Base-by-base conservation (phyloP, 2,329 filamentous ascomycete genomes). In the Huntiella moniliformis region DNA sequence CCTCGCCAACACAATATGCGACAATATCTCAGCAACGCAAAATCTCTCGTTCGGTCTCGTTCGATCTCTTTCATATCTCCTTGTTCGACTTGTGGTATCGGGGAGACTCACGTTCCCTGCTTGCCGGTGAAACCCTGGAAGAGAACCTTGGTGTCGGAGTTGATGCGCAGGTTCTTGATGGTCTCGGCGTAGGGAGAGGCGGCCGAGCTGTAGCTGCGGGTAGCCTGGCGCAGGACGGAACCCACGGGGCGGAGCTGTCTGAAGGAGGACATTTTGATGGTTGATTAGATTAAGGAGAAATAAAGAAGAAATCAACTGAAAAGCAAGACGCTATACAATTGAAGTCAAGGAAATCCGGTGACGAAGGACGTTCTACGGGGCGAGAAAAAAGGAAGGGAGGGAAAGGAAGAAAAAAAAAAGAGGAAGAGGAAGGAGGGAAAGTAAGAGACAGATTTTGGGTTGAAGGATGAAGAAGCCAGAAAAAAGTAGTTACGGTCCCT, bases 61-160 rank as follows among this genome's bases (percentile, higher is more conserved):
- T 28, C 22, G 22, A 8, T 28, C 6, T 28, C 22, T 28, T 7
- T 28, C 22, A 28, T 8, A 8, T 28, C 22, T 28, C 22, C 22
- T 28, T 28, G 22, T 28, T 28, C 22, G 22, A 28, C 22, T 28
- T 28, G 22, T 28, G 7, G 22, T 28, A 28, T 28, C 22, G 7
- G 22, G 22, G 7, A 28, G 22, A 79, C 79, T 67, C 64, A 86
- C 81, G 82, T 88, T 80, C 85, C 85, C 74, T 93, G 86, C 73
- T 84, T 91, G 63, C 88, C 88, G 48, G 88, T 96, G 66, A 96
- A 96, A 55, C 91, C 91, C 70, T 98, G 91, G 71, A 77, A 96
- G 58, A 96, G 70, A 55, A 98, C 85, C 70, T 91, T 92, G 57
- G 91, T 98, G 55, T 95, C 79, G 62, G 70, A 61, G 66, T 86